These are phyloP conservation scores for Claviceps africana DNA, from an alignment of 2,329 filamentous ascomycete genomes.

Conservation along the genomic window DNA sequence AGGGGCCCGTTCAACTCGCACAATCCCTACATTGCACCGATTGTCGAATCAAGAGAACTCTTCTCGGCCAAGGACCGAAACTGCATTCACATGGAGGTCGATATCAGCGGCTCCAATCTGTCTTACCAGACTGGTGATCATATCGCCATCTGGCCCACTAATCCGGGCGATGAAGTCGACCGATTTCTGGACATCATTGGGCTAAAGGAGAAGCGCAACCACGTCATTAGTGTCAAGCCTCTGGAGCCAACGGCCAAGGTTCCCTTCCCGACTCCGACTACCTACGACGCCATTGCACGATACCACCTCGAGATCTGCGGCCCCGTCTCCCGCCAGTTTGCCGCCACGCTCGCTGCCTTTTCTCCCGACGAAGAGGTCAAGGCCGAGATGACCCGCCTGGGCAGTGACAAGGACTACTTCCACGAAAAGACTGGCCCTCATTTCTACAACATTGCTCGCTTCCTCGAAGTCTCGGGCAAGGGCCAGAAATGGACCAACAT, in stretches of 20 bases:
- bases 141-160: slow-evolving; percentile 93
- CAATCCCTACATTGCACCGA: slow-evolving; percentile 93
- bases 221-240: slow-evolving; percentile 76
- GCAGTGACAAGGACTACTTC: slow-evolving; percentile 92
- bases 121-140: slow-evolving; percentile 95
- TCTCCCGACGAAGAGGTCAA: slow-evolving; percentile 74
- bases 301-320: slow-evolving; percentile 97
- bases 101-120: slow-evolving; percentile 77
- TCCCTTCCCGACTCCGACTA: slow-evolving; percentile 92
- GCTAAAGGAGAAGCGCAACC: slow-evolving; percentile 61
- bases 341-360: slow-evolving; percentile 76
- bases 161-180: slow-evolving; percentile 83
- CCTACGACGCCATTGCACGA: slow-evolving; percentile 80
- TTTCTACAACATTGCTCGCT: slow-evolving; percentile 79
- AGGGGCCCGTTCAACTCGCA: slow-evolving; percentile 92
- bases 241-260: slow-evolving; percentile 94
- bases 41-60: slow-evolving; percentile 77
- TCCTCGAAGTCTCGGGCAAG: slow-evolving; percentile 59
- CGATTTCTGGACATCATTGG: slow-evolving; percentile 71
- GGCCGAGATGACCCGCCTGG: slow-evolving; percentile 76
- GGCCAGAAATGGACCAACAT: slow-evolving; percentile 68
- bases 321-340: slow-evolving; percentile 89
- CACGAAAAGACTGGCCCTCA: slow-evolving; percentile 67
- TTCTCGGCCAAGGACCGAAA: slow-evolving; percentile 85
- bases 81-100: slow-evolving; percentile 92